Percentiles rank a stretch among this genome's conserved stretches.
Evolutionary conservation across 2,329 filamentous ascomycete genomes (phyloP).

Genomic region (Zymoseptoria crescenta): DNA sequence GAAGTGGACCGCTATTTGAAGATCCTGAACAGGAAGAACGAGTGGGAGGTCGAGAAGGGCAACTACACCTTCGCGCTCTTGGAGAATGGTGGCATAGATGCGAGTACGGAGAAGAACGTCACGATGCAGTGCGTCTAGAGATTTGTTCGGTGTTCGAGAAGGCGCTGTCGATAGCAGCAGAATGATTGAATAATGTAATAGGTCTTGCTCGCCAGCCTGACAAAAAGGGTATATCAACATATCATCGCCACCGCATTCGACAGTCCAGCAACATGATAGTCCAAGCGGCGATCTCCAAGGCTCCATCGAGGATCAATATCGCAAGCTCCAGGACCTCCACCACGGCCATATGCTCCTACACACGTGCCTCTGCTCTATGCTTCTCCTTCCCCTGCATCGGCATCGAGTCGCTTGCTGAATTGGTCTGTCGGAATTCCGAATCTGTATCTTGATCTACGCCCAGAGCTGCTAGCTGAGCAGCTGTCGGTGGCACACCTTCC

Average conservation of each 20-base stretch:
- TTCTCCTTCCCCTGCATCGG: background rate
- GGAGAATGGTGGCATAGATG: constrained; percentile 19
- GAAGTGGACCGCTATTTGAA: constrained; percentile 38
- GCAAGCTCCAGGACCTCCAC: background rate
- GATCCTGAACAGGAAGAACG: constrained; percentile 35
- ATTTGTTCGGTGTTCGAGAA: background rate
- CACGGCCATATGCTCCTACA: background rate
- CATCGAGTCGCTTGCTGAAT: background rate
- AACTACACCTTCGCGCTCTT: constrained; percentile 11
- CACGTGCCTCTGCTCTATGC: background rate
- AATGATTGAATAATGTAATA: background rate
- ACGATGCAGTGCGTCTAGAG: constrained; percentile 32
- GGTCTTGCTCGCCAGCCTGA: background rate
- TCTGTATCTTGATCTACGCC: constrained; percentile 1
- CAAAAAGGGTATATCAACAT: background rate
- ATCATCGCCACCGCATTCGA: background rate
- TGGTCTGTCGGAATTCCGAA: background rate
- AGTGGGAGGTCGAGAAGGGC: constrained; percentile 41
- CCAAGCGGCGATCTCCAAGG: constrained; percentile 1
- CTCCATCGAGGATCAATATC: background rate
- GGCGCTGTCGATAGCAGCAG: background rate
- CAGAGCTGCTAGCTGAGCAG: background rate
- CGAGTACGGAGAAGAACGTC: constrained; percentile 31
- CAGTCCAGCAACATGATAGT: background rate
- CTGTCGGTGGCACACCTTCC: constrained; percentile 52